Base-by-base conservation (phyloP, 139 green algal genomes). In the Axilococcus clingmanii region DNA sequence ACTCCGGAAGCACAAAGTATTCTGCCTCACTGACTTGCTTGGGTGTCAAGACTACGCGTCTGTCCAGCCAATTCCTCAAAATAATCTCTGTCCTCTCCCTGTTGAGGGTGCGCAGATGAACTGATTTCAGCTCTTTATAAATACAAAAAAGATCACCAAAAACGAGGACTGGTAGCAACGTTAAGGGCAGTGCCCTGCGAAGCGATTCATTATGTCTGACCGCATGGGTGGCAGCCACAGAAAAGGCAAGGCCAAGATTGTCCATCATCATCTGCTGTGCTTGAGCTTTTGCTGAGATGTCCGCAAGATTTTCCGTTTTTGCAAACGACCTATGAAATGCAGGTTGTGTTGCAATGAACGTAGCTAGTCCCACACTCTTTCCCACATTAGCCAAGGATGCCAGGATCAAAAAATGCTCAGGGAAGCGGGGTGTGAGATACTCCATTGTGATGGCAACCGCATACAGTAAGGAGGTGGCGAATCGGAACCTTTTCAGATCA, bases 401-500 rank as follows among this genome's bases (percentile, higher is more conserved):
- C 20, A 95, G 62, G 32, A 74, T 45, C 52, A 96, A 59, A 55
- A 95, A 96, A 51, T 87, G 64, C 29, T 74, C 60, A 9, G 85
- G 87, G 29, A 84, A 82, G 29, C 88, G 74, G 22, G 88, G 90
- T 3, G 87, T 91, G 12, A 90, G 40, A 62, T 86, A 94, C 64
- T 96, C 91, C 57, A 91, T 47, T 38, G 59, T 56, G 65, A 82
- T 32, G 38, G 61, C 75, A 6, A 51, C 61, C 2, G 75, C 75
- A 61, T 87, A 95, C 22, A 96, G 53, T 29, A 90, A 34, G 11
- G 78, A 83, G 0, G 85, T 93, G 4, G 56, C 58, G 59, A 93
- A 95, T 28, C 89, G 74, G 52, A 91, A 88, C 44, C 88, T 73
- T 71, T 97, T 96, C 8, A 96, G 63, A 47, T 97, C 79, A 2